phyloP scores from a whole-genome alignment of 805 yeast species.

The Ogataea trehalophila region DNA sequence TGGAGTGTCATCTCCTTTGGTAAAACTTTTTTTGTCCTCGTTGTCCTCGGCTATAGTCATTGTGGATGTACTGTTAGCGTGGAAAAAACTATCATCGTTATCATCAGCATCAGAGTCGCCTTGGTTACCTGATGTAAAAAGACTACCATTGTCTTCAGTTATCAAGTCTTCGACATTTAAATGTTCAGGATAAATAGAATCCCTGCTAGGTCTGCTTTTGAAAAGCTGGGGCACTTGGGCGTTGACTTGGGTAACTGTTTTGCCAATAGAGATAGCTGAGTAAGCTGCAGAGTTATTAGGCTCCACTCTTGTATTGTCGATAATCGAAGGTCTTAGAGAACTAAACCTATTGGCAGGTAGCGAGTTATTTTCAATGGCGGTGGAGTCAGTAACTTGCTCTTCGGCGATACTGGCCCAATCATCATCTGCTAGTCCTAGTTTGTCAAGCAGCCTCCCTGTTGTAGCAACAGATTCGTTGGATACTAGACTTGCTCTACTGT shows the following conservation, averaged over 20 bases:
- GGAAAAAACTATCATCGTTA: neutral
- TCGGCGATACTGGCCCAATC: constrained; percentile 21
- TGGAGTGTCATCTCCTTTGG: constrained; percentile 1
- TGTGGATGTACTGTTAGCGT: neutral
- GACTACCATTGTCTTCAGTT: constrained; percentile 1
- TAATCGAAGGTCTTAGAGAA: constrained; percentile 26
- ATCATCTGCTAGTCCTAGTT: constrained; percentile 28
- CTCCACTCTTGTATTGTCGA: constrained; percentile 10
- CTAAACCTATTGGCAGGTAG: constrained; percentile 28
- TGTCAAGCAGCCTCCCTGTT: constrained; percentile 30
- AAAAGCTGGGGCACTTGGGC: constrained; percentile 9
- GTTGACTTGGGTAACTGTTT: constrained; percentile 17
- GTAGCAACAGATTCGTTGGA: constrained; percentile 26
- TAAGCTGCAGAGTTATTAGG: constrained; percentile 15
- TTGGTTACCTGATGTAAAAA: neutral
- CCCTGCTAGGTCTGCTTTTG: constrained; percentile 5
- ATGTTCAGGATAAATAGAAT: constrained; percentile 16
- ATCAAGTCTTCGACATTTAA: constrained; percentile 1
- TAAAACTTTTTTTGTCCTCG: neutral
- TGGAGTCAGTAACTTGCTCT: neutral
- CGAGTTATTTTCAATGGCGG: constrained; percentile 5
- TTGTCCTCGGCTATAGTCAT: neutral
- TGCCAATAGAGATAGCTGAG: constrained; percentile 22
- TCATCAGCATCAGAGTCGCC: neutral
- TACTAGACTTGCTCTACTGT: constrained; percentile 16